Conservation (phyloP, 495 filamentous ascomycete species). For the Penicillium parvum region DNA sequence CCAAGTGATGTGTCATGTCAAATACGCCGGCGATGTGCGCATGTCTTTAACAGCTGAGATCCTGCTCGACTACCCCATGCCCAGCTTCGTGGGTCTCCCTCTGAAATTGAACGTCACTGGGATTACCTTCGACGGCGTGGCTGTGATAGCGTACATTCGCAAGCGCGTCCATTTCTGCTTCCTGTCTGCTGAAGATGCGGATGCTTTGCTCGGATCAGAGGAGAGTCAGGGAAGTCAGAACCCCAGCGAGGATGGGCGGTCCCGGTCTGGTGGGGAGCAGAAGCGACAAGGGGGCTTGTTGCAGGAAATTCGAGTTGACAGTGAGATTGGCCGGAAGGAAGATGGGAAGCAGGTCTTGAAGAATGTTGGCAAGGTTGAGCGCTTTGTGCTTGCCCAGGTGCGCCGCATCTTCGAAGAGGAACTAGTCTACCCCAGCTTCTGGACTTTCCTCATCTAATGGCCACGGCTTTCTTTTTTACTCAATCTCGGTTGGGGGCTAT, state of each 20-base stretch:
- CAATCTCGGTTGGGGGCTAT: background rate
- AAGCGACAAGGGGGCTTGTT: constrained; percentile 67
- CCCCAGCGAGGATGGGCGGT: constrained; percentile 17
- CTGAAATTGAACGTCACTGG: constrained; percentile 90
- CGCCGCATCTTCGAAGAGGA: constrained; percentile 97
- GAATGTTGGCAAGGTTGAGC: constrained; percentile 97
- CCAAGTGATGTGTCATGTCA: constrained; percentile 84
- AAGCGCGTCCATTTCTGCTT: constrained; percentile 85
- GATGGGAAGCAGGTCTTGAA: constrained; percentile 90
- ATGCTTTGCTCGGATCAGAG: constrained; percentile 55
- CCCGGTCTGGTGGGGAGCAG: constrained; percentile 22
- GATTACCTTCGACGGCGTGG: constrained; percentile 89
- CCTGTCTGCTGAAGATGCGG: constrained; percentile 78
- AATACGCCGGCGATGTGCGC: constrained; percentile 78
- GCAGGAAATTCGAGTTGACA: constrained; percentile 92
- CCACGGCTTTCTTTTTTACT: background rate
- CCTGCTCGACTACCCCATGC: constrained; percentile 95
- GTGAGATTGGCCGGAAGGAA: constrained; percentile 89
- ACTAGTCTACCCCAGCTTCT: constrained; percentile 96
- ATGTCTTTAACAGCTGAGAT: constrained; percentile 90
- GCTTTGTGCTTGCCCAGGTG: constrained; percentile 95
- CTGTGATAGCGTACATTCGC: constrained; percentile 82
- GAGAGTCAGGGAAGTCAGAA: constrained; percentile 35
- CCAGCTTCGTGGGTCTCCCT: constrained; percentile 89
- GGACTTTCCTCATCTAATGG: constrained; percentile 76